A percentile compares a stretch with the other conserved stretches of the same genome.
Conservation (phyloP, 257 asterid species). For the Petunia axillaris region DNA sequence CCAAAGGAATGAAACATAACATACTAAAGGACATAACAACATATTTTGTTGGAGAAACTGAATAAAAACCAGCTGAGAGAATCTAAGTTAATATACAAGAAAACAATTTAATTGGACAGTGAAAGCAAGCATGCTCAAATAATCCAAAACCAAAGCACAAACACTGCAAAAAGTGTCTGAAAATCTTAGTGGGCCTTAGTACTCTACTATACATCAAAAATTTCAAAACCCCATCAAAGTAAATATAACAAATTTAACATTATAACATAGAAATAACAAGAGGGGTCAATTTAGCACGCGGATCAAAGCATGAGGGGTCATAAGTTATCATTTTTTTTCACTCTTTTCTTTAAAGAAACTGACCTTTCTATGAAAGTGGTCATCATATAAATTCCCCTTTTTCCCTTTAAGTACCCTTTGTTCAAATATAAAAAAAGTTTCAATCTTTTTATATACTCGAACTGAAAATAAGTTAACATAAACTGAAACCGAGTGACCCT, state of each 20-base stretch:
- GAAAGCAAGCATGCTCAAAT: constrained; percentile 54
- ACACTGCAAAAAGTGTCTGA: constrained; percentile 66
- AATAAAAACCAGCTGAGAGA: constrained; percentile 39
- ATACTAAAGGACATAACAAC: constrained; percentile 21
- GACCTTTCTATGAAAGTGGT: constrained; percentile 76
- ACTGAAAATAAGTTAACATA: no score
- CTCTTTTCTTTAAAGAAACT: constrained; percentile 52
- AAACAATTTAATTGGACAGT: constrained; percentile 54
- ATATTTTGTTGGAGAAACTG: constrained; percentile 37
- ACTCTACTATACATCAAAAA: constrained; percentile 36
- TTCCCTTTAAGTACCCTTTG: constrained; percentile 47
- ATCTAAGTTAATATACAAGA: constrained; percentile 56
- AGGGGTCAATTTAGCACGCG: constrained; percentile 86
- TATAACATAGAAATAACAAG: constrained; percentile 29
- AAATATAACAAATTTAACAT: constrained; percentile 47
- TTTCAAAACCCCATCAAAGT: constrained; percentile 46
- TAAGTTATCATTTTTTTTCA: constrained; percentile 39
- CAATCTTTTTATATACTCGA: constrained; percentile 28
- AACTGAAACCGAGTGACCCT: no score
- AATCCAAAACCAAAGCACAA: constrained; percentile 73
- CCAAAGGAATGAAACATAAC: constrained; percentile 16
- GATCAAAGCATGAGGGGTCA: constrained; percentile 77
- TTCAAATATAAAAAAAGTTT: constrained; percentile 47
- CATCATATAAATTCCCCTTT: constrained; percentile 44
- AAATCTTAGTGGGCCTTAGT: constrained; percentile 86